Conservation (phyloP, 164 flowering plant species). For the Buxus sempervirens region DNA sequence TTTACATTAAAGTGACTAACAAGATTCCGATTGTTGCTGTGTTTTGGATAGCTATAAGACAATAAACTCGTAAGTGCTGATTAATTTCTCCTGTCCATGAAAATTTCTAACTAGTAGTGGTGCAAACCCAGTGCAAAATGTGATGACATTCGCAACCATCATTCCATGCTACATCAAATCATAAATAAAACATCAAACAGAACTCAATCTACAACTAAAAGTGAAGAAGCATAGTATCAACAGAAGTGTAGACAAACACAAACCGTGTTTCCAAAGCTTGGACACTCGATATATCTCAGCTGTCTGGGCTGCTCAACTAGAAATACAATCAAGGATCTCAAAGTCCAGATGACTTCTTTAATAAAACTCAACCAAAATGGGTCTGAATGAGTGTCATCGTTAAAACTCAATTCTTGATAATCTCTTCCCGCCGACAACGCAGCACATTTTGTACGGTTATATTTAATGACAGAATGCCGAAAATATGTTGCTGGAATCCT, state of each 20-base stretch:
- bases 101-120: too few species aligned
- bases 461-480: neutral
- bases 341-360: conserved; percentile 36
- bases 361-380: conserved; percentile 38
- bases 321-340: conserved; percentile 48
- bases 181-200: too few species aligned
- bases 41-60: too few species aligned
- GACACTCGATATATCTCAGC: conserved; percentile 89
- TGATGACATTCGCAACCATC: too few species aligned
- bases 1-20: too few species aligned
- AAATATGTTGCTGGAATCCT: conserved; percentile 2
- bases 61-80: too few species aligned
- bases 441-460: conserved; percentile 12
- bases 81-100: too few species aligned
- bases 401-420: conserved; percentile 21
- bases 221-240: too few species aligned
- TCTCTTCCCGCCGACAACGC: conserved; percentile 23
- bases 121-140: too few species aligned
- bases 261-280: conserved; percentile 80
- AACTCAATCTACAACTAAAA: too few species aligned
- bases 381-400: conserved; percentile 26
- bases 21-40: too few species aligned
- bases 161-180: too few species aligned
- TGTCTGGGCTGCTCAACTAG: conserved; percentile 83
- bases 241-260: conserved; percentile 11